Evolutionary conservation across 805 yeast genomes (phyloP).

Genomic region (Kazachstania psychrophila): DNA sequence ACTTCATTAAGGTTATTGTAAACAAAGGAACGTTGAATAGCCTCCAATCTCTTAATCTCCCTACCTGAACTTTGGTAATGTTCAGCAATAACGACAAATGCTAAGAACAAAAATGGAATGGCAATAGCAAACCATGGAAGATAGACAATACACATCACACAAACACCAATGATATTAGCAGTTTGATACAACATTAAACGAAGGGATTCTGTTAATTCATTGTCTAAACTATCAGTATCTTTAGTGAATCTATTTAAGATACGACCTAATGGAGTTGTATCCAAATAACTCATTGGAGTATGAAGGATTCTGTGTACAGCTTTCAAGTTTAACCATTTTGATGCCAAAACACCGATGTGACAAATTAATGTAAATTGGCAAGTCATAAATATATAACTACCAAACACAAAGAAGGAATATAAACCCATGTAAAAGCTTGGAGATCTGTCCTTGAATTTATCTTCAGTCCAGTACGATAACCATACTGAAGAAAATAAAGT

Average conservation of each 20-base stretch:
- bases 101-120: conserved; percentile 43
- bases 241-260: conserved; percentile 79
- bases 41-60: conserved; percentile 45
- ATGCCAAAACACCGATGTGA: conserved; percentile 43
- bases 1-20: conserved; percentile 44
- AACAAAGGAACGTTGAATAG: conserved; percentile 42
- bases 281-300: conserved; percentile 78
- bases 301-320: conserved; percentile 57
- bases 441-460: conserved; percentile 39
- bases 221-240: conserved; percentile 78
- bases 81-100: conserved; percentile 37
- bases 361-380: conserved; percentile 25
- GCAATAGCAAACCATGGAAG: conserved; percentile 74
- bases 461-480: conserved; percentile 74
- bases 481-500: conserved; percentile 38
- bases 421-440: conserved; percentile 67
- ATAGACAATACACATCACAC: conserved; percentile 60
- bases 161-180: conserved; percentile 51
- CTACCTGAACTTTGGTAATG: conserved; percentile 43
- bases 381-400: conserved; percentile 37
- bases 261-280: conserved; percentile 82
- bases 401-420: conserved; percentile 52
- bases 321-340: conserved; percentile 46
- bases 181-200: conserved; percentile 49
- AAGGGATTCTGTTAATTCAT: conserved; percentile 63